Conservation (phyloP, 192 early-diverging fungal genomes). For the Chytriomyces sp. region DNA sequence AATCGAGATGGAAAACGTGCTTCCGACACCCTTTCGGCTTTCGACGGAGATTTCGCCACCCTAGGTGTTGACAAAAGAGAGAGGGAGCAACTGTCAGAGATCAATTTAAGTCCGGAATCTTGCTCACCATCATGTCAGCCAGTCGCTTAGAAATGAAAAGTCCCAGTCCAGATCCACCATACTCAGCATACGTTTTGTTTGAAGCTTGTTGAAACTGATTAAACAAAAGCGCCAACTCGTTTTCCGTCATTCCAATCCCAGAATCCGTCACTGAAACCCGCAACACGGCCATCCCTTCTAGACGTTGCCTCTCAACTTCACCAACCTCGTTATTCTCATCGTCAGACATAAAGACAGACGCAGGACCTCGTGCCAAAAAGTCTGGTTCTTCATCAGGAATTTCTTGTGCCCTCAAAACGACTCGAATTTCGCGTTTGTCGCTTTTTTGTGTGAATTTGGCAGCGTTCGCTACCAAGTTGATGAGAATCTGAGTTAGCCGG, state of each 20-base stretch:
- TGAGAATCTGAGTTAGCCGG: conserved; percentile 53
- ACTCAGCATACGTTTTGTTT: conserved; percentile 46
- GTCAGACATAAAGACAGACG: background rate
- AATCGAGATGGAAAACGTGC: conserved; percentile 44
- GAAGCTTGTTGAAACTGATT: conserved; percentile 43
- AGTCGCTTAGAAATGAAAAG: conserved; percentile 54
- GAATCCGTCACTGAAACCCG: conserved; percentile 38
- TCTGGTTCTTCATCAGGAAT: background rate
- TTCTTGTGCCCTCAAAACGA: background rate
- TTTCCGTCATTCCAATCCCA: conserved; percentile 44
- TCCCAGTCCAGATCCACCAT: conserved; percentile 55
- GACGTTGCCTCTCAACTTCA: background rate
- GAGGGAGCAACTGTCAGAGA: background rate
- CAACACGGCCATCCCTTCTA: background rate
- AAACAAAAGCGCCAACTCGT: conserved; percentile 36
- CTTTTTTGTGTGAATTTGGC: conserved; percentile 59
- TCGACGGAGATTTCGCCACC: conserved; percentile 49
- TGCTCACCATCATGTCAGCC: conserved; percentile 42
- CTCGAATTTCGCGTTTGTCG: conserved; percentile 4
- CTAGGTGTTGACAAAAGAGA: background rate
- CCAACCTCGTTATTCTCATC: background rate
- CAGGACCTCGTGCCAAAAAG: background rate
- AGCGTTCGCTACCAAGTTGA: conserved; percentile 64
- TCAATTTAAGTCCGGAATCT: background rate
- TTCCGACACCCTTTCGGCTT: conserved; percentile 41